Conservation (phyloP, 164 flowering plant genomes). For the Chloranthus sessilifolius region DNA sequence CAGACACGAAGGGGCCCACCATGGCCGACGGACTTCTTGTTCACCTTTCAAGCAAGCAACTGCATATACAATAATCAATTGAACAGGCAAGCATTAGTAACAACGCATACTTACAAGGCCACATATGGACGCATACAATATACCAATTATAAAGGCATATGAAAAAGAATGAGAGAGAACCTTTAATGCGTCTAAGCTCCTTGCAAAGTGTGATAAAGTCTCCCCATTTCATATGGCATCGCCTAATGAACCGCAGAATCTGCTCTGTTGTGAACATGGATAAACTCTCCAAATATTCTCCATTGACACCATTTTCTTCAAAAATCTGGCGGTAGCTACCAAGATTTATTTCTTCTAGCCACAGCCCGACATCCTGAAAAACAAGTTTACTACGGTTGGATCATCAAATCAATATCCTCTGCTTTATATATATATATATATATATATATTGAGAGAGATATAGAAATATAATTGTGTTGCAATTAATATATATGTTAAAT, state of each 20-base stretch:
- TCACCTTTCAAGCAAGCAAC: slow-evolving; percentile 98
- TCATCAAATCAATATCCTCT: too few species aligned
- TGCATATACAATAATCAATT: slow-evolving; percentile 18
- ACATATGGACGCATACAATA: too few species aligned
- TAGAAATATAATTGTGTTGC: too few species aligned
- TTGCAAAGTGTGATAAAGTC: slow-evolving; percentile 98
- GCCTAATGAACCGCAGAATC: slow-evolving; percentile 87
- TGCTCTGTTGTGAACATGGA: slow-evolving; percentile 97
- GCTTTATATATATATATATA: too few species aligned
- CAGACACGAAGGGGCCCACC: slow-evolving; percentile 99
- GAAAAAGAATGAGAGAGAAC: slow-evolving; percentile 29
- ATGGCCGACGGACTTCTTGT: slow-evolving; percentile 88
- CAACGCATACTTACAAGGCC: too few species aligned
- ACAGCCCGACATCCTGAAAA: slow-evolving; percentile 86
- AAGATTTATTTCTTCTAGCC: slow-evolving; percentile 94
- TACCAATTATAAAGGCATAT: too few species aligned
- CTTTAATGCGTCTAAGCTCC: slow-evolving; percentile 94
- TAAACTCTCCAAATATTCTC: slow-evolving; percentile 91
- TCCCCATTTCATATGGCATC: slow-evolving; percentile 99
- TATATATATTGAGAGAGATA: too few species aligned
- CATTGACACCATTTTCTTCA: slow-evolving; percentile 86
- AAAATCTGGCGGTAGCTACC: slow-evolving; percentile 81
- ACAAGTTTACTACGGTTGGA: too few species aligned
- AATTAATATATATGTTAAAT: too few species aligned
- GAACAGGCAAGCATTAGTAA: neutral